Evolutionary conservation across 768 basidiomycete genomes (phyloP).

Genomic region (Serendipita vermifera): DNA sequence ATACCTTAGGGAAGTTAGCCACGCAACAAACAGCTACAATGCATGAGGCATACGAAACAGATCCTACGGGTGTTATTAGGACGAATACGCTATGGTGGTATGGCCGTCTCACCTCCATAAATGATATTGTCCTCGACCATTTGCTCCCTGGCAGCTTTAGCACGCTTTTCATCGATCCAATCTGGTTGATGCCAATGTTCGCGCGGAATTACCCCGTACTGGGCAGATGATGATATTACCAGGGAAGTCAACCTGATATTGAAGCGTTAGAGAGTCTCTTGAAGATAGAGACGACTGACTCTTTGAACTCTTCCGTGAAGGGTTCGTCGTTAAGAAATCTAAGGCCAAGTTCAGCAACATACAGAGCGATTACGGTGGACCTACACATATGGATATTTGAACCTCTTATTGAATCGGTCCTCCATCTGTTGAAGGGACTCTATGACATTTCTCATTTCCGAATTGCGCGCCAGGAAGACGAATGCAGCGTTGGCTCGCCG

Average conservation of each 20-base stretch:
- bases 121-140: conserved; percentile 51
- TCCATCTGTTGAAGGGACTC: conserved; percentile 60
- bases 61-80: conserved; percentile 39
- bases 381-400: too few relatives aligned
- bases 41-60: conserved; percentile 53
- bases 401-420: conserved; percentile 47
- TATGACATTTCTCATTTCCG: conserved; percentile 45
- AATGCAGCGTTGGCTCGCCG: conserved; percentile 72
- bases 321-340: conserved; percentile 74
- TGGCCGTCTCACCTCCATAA: conserved; percentile 31
- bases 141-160: conserved; percentile 39
- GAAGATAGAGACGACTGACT: conserved; percentile 34
- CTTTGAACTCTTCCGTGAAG: conserved; percentile 61
- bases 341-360: too few relatives aligned
- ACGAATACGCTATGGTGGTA: neutral
- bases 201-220: conserved; percentile 32
- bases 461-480: conserved; percentile 56
- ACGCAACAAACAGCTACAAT: too few relatives aligned
- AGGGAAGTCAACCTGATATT: conserved; percentile 28
- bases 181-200: conserved; percentile 48
- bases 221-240: conserved; percentile 38
- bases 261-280: too few relatives aligned
- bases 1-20: too few relatives aligned
- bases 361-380: too few relatives aligned
- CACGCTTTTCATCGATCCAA: conserved; percentile 65